Evolutionary conservation across 495 filamentous ascomycete species (phyloP), one percentile per base, ranked within the genome.

Genomic region (Daldinia concentrica): DNA sequence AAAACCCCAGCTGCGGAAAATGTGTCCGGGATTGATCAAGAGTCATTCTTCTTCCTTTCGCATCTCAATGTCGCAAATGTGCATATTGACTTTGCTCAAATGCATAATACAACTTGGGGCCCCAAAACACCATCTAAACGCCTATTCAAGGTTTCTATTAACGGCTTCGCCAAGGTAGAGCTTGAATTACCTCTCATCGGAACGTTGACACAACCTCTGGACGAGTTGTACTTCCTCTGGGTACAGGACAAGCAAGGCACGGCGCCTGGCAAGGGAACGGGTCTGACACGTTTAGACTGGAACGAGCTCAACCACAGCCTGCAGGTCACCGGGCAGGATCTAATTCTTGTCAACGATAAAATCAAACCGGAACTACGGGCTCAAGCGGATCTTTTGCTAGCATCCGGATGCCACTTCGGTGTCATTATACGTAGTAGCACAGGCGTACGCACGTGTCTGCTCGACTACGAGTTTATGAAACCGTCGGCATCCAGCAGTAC

Each of bases 191-290:
- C 79, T 6, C 37, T 82, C 9, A 66, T 85, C 19, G 81, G 81
- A 4, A 61, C 70, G 12, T 29, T 83, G 6, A 61, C 72, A 2
- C 82, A 83, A 64, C 83, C 83, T 0, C 80, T 84, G 37, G 79
- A 85, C 41, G 74, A 84, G 64, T 71, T 82, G 55, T 66, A 68
- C n/a, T 80, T 73, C 56, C 12, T 82, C 34, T 84, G 75, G 74
- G 72, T 81, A 5, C 76, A 79, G 52, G 74, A 75, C 12, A 24
- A 62, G 39, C 34, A 55, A 14, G n/a, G 51, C 29, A 8, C 51
- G 14, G 26, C 51, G 51, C 51, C 51, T 3, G 51, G 51, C 26
- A 30, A 27, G 27, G 29, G 26, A 41, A 32, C 43, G 11, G 41
- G 32, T 22, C 17, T 48, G 9, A 24, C 43, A 22, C 43, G 43